Base-by-base conservation (phyloP, 257 asterid species). In the Schizonepeta tenuifolia region DNA sequence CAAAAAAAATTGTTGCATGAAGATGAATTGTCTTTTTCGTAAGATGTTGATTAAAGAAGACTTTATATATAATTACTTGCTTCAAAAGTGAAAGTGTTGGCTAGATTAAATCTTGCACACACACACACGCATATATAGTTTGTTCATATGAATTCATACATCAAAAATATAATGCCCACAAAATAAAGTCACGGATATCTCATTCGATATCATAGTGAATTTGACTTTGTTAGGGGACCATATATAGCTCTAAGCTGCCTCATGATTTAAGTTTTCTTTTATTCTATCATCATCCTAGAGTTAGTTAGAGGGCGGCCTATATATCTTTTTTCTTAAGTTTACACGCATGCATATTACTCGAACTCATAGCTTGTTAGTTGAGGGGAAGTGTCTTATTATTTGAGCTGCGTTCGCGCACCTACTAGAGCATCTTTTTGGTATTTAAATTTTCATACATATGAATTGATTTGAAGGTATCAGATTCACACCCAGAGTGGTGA, bases 181-280 rank as follows among this genome's bases (percentile, higher is more conserved):
- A 24, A 51, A 15, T 15, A 7, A 14, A 4, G 11, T 10, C 36
- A 21, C n/a, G n/a, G n/a, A n/a, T n/a, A n/a, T 11, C 11, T 4
- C 4, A 22, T 21, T 14, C 15, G 11, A 22, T 22, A 8, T 55
- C 61, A 22, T 10, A 55, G 10, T 9, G 3, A 24, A 24, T 20
- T 56, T 22, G 63, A 56, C 31, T 53, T 51, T 51, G 26, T 18
- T 53, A 53, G 6, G 59, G 59, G 31, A 49, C 59, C 59, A 18
- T 20, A 9, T 10, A 41, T 41, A 53, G 28, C 59, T 53, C 18
- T 5, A 51, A 51, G 28, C 57, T 51, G 26, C 57, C 24, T 51
- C 2, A 7, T 51, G 57, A 51, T 18, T 50, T 17, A 50, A 50
- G 57, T 50, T 47, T 51, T 18, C 9, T 18, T 18, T 18, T 28